Conservation (phyloP, 2,329 filamentous ascomycete species). For the Ascochyta clinopodiicola region DNA sequence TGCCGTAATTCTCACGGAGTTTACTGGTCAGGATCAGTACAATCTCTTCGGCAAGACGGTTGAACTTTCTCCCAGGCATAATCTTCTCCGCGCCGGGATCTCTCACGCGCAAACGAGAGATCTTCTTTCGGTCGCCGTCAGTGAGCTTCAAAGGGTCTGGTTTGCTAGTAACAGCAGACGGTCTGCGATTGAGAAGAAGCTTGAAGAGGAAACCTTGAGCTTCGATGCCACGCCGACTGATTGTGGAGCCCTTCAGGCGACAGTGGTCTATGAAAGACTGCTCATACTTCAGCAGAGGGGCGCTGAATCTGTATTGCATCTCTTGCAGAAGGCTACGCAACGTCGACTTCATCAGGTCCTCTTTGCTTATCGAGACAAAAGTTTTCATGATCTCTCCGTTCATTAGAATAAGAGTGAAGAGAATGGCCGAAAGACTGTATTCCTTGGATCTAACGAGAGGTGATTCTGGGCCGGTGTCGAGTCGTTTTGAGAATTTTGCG, state of each 20-base stretch:
- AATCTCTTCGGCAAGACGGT: neutral
- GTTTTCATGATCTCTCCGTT: conserved; percentile 27
- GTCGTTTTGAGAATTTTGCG: conserved; percentile 17
- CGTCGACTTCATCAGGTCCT: neutral
- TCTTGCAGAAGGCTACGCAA: conserved; percentile 7
- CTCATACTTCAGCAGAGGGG: conserved; percentile 6
- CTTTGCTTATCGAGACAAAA: neutral
- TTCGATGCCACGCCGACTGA: conserved; percentile 15
- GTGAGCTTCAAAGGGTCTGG: neutral
- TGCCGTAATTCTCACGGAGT: neutral
- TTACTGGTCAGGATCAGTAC: neutral
- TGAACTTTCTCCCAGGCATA: neutral
- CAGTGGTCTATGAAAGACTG: conserved; percentile 26
- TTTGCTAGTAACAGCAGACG: neutral
- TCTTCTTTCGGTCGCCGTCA: neutral
- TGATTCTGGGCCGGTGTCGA: conserved; percentile 12
- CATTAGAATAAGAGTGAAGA: conserved; percentile 22
- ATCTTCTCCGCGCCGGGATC: neutral
- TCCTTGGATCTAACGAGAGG: neutral
- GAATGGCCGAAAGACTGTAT: conserved; percentile 23
- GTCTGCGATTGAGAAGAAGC: neutral
- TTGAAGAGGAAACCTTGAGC: conserved; percentile 18
- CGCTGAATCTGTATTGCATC: conserved; percentile 9
- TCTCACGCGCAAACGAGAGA: neutral
- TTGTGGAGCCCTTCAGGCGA: conserved; percentile 16